A percentile compares a stretch with the other conserved stretches of the same genome.
These are phyloP conservation scores for Umbellularia californica DNA, from an alignment of 164 flowering plant species.

Conservation along the genomic window DNA sequence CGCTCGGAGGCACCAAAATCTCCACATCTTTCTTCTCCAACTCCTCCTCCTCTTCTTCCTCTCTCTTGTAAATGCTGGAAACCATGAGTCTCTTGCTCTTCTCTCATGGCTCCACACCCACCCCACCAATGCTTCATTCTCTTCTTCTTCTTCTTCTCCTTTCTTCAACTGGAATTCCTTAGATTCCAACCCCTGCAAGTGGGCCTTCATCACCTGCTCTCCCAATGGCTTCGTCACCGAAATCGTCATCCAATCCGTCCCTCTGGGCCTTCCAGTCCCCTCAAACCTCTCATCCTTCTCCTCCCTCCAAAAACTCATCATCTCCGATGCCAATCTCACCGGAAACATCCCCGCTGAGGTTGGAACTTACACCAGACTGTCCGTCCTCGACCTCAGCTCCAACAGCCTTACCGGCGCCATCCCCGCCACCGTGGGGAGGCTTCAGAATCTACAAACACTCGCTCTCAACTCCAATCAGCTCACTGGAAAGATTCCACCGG, in stretches of 20 bases:
- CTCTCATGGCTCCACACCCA: conserved; percentile 47
- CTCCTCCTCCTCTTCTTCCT: conserved; percentile 6
- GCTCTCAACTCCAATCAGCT: conserved; percentile 68
- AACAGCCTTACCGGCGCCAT: conserved; percentile 59
- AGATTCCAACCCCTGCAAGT: conserved; percentile 53
- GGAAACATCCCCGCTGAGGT: conserved; percentile 63
- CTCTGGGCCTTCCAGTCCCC: conserved; percentile 42
- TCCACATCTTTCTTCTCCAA: conserved; percentile 9
- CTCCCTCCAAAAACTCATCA: conserved; percentile 45
- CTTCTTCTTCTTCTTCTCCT: conserved; percentile 14
- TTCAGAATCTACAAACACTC: conserved; percentile 48
- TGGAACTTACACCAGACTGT: conserved; percentile 41
- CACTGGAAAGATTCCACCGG: conserved; percentile 62
- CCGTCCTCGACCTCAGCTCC: conserved; percentile 53
- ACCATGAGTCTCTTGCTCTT: conserved; percentile 38
- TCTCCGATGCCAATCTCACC: conserved; percentile 76
- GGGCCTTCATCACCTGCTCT: conserved; percentile 52
- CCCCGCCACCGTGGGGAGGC: conserved; percentile 56
- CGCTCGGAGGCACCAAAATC: conserved; percentile 35
- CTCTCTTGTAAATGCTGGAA: conserved; percentile 11
- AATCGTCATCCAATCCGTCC: conserved; percentile 44
- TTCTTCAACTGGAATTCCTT: conserved; percentile 39
- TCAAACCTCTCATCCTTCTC: conserved; percentile 41
- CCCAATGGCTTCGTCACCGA: conserved; percentile 31
- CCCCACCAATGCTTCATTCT: background rate